These are phyloP conservation scores for Tuber aestivum DNA, from an alignment of 495 filamentous ascomycete genomes.

Conservation along the genomic window DNA sequence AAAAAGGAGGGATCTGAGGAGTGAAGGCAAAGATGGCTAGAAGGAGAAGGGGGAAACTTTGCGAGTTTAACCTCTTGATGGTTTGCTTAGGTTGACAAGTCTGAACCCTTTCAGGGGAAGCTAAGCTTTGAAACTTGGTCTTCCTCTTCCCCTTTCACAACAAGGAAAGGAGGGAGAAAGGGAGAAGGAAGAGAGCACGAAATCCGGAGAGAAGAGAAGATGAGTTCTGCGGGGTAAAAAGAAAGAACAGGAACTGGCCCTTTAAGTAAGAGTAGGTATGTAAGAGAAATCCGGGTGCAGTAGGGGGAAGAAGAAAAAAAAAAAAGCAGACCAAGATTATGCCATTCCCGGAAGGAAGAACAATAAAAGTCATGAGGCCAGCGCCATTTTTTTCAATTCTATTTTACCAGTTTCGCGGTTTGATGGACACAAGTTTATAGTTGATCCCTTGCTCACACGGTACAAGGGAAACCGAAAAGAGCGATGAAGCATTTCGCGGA, in stretches of 20 bases:
- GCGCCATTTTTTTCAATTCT: conserved; percentile 8
- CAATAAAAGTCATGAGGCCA: conserved; percentile 4
- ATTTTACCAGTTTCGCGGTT: neutral
- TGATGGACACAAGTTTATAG: neutral
- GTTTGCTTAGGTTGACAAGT: neutral
- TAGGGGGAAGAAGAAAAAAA: conserved; percentile 9
- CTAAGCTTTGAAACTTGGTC: neutral
- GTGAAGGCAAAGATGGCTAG: neutral
- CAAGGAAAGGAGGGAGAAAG: neutral
- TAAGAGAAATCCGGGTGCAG: neutral
- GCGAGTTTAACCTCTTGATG: neutral
- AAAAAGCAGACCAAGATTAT: conserved; percentile 12
- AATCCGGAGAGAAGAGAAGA: neutral
- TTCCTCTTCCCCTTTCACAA: neutral
- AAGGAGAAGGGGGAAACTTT: conserved; percentile 1
- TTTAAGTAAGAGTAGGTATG: conserved; percentile 7
- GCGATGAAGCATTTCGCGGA: conserved; percentile 11
- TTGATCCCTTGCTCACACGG: neutral
- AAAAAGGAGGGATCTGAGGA: neutral
- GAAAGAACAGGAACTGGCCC: conserved; percentile 6
- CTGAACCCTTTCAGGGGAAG: neutral
- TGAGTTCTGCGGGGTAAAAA: neutral
- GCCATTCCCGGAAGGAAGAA: conserved; percentile 12
- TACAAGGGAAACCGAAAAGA: conserved; percentile 4
- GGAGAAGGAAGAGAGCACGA: neutral